A percentile compares a stretch with the other conserved stretches of the same genome.
These are phyloP conservation scores for Cenchrus americanus DNA, from an alignment of 176 grass and related monocot species.

Conservation along the genomic window DNA sequence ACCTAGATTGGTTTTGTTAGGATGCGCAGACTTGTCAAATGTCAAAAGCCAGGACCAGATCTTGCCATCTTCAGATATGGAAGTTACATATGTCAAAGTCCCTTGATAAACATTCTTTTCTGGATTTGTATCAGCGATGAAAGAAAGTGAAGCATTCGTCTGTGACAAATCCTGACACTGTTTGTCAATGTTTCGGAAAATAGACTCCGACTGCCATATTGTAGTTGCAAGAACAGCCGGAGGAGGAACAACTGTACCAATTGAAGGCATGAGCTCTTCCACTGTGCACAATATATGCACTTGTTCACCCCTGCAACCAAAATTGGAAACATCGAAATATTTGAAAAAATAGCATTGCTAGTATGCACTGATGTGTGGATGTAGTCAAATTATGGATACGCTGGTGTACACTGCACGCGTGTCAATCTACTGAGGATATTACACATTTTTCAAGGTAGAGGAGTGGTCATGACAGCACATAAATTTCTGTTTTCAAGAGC, in stretches of 20 bases:
- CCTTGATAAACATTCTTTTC: conserved; percentile 35
- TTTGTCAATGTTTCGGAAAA: conserved; percentile 58
- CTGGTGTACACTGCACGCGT: background rate
- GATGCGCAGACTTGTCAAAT: conserved; percentile 59
- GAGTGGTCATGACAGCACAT: too few relatives aligned
- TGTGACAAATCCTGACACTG: conserved; percentile 54
- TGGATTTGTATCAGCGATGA: conserved; percentile 40
- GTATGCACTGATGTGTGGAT: background rate
- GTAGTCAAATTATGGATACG: background rate
- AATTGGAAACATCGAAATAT: conserved; percentile 32
- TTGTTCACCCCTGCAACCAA: conserved; percentile 80
- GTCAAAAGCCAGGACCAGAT: conserved; percentile 92
- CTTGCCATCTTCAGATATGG: conserved; percentile 94
- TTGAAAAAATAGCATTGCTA: background rate
- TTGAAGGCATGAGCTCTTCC: conserved; percentile 92
- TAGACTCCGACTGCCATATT: conserved; percentile 85
- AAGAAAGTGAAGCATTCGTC: conserved; percentile 34
- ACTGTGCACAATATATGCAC: conserved; percentile 74
- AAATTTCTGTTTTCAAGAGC: too few relatives aligned
- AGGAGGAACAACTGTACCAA: conserved; percentile 78
- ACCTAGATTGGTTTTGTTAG: conserved; percentile 51
- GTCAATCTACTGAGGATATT: too few relatives aligned
- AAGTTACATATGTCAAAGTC: conserved; percentile 60
- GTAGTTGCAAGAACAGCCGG: conserved; percentile 78
- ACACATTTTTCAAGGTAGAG: too few relatives aligned